These are phyloP conservation scores for Eucalyptus shirleyi DNA, from an alignment of 345 rosid species.

Conservation along the genomic window DNA sequence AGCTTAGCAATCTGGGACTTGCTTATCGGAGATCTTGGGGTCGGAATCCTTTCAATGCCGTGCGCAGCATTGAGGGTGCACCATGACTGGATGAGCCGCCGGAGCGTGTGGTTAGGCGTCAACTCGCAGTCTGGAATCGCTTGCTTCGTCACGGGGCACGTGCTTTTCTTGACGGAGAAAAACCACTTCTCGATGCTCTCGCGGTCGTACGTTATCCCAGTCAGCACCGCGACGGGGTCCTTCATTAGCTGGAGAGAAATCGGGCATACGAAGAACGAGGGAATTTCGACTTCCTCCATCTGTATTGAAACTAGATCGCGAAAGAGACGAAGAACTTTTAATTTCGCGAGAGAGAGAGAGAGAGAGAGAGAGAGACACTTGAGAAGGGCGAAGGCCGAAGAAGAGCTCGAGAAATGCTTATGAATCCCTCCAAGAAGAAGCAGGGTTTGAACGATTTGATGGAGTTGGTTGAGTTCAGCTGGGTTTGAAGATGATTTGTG, in stretches of 20 bases:
- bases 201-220: slow-evolving; percentile 13
- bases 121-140: slow-evolving; percentile 23
- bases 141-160: slow-evolving; percentile 49
- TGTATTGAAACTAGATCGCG: background rate
- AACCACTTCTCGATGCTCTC: slow-evolving; percentile 6
- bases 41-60: slow-evolving; percentile 81
- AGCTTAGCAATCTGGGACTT: slow-evolving; percentile 50
- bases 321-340: background rate
- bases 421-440: background rate
- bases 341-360: background rate
- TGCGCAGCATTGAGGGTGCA: slow-evolving; percentile 66
- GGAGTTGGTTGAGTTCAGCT: background rate
- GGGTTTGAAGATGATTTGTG: background rate
- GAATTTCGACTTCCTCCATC: slow-evolving; percentile 3
- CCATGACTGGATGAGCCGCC: slow-evolving; percentile 87
- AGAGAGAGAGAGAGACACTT: background rate
- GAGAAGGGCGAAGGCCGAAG: background rate
- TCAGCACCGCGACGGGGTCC: background rate
- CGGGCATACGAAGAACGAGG: slow-evolving; percentile 5
- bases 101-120: slow-evolving; percentile 82
- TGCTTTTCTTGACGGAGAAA: background rate
- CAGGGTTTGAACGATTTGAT: background rate
- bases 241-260: slow-evolving; percentile 9
- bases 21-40: slow-evolving; percentile 65
- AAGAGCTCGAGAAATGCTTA: background rate